These are phyloP conservation scores for Hypoxylon sp. DNA, from an alignment of 2,329 filamentous ascomycete species.

Conservation along the genomic window DNA sequence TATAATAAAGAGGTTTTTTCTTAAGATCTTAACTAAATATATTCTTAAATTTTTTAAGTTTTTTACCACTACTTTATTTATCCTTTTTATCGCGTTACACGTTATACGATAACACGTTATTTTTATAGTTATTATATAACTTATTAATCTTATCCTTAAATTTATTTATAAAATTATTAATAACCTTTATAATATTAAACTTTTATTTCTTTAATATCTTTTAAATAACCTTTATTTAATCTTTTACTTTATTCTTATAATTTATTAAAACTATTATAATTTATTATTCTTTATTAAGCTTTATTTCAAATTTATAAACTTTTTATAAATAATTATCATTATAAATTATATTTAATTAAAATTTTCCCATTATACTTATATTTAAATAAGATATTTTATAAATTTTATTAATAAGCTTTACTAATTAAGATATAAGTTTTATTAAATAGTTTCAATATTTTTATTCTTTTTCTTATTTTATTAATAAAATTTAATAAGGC, in stretches of 20 bases:
- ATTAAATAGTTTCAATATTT: background rate
- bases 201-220: too few relatives aligned
- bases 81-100: too few relatives aligned
- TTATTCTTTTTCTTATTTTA: background rate
- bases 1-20: too few relatives aligned
- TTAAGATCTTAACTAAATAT: background rate
- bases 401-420: background rate
- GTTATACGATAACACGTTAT: too few relatives aligned
- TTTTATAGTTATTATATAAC: too few relatives aligned
- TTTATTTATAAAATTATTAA: conserved; percentile 6
- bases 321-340: background rate
- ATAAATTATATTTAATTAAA: too few relatives aligned
- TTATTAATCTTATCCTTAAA: background rate
- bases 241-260: too few relatives aligned
- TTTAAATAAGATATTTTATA: background rate
- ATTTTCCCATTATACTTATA: too few relatives aligned
- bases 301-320: background rate
- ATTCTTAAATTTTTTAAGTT: background rate
- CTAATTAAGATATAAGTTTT: background rate
- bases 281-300: background rate
- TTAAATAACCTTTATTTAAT: too few relatives aligned
- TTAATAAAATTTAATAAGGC: background rate
- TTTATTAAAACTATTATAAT: background rate
- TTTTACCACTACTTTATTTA: too few relatives aligned
- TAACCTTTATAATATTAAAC: background rate